These are phyloP conservation scores for Pseudisothecium myosuroides DNA, from an alignment of 225 moss, liverwort and hornwort genomes.

Conservation along the genomic window DNA sequence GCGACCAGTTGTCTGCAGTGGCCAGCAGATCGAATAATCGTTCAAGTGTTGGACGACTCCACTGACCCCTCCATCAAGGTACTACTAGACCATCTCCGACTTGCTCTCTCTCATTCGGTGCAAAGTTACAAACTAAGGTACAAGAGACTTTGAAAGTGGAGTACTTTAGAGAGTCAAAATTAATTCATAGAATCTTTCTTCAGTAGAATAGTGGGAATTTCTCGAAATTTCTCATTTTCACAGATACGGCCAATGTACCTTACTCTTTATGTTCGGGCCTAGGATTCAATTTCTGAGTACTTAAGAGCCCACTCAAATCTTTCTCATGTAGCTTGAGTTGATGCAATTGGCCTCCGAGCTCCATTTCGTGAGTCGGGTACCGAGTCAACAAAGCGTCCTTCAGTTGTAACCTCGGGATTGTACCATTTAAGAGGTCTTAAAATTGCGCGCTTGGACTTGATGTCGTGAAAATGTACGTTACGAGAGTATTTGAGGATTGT, in stretches of 20 bases:
- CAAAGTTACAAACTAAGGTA: neutral
- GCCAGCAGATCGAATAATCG: slow-evolving; percentile 68
- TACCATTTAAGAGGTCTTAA: neutral
- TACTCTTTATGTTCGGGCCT: neutral
- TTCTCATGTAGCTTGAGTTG: neutral
- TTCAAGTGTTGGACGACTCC: slow-evolving; percentile 77
- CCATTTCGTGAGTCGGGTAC: neutral
- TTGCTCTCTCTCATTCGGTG: neutral
- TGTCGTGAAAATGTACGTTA: neutral
- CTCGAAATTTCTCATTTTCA: neutral
- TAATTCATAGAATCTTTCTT: too few species aligned
- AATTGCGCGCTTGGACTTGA: neutral
- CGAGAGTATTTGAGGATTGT: neutral
- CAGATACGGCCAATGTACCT: neutral
- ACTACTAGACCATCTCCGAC: neutral
- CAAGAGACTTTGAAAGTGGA: neutral
- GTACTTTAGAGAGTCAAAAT: neutral
- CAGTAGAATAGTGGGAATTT: neutral
- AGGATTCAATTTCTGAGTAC: neutral
- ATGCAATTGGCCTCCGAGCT: neutral
- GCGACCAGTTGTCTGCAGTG: slow-evolving; percentile 60
- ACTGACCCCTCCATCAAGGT: slow-evolving; percentile 62
- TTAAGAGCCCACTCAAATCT: neutral
- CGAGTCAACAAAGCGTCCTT: neutral
- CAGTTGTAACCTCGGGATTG: too few species aligned